Conservation (phyloP, 1,284 basidiomycete species). For the Tilletia walkeri region DNA sequence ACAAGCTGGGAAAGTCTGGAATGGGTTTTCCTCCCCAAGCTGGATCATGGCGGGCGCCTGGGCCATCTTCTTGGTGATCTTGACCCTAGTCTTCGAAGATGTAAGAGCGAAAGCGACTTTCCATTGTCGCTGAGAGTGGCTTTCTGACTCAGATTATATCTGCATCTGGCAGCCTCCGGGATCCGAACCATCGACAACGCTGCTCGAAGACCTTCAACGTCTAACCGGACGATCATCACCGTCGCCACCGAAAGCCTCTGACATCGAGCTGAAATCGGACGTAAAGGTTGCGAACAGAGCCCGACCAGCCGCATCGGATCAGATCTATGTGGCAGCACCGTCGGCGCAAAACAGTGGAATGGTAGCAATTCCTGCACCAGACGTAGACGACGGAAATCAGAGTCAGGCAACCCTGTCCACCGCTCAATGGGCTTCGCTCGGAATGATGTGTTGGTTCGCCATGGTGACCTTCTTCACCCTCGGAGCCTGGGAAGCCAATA, state of each 20-base stretch:
- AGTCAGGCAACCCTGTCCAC: neutral
- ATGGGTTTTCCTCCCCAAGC: conserved; percentile 32
- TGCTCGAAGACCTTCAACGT: neutral
- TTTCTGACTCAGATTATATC: neutral
- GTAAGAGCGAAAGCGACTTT: neutral
- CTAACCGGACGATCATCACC: neutral
- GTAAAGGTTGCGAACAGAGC: neutral
- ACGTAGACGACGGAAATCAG: neutral
- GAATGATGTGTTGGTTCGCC: conserved; percentile 39
- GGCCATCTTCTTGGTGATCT: conserved; percentile 25
- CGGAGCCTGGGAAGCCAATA: conserved; percentile 39
- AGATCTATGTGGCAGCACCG: too few species aligned
- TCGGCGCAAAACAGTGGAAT: too few species aligned
- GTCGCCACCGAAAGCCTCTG: neutral
- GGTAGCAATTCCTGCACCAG: too few species aligned
- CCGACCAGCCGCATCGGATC: too few species aligned
- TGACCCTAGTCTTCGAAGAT: conserved; percentile 24
- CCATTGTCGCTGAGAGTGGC: too few species aligned
- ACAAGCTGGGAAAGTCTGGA: conserved; percentile 30
- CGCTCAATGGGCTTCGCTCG: conserved; percentile 30
- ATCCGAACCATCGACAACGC: conserved; percentile 9
- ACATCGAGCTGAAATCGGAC: neutral
- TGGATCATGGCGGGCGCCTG: conserved; percentile 38
- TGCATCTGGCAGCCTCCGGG: neutral
- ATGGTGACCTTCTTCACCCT: conserved; percentile 39